Percentiles rank a stretch among this genome's conserved stretches.
Evolutionary conservation across 345 rosid genomes (phyloP).

Genomic region (Tarenaya hassleriana): DNA sequence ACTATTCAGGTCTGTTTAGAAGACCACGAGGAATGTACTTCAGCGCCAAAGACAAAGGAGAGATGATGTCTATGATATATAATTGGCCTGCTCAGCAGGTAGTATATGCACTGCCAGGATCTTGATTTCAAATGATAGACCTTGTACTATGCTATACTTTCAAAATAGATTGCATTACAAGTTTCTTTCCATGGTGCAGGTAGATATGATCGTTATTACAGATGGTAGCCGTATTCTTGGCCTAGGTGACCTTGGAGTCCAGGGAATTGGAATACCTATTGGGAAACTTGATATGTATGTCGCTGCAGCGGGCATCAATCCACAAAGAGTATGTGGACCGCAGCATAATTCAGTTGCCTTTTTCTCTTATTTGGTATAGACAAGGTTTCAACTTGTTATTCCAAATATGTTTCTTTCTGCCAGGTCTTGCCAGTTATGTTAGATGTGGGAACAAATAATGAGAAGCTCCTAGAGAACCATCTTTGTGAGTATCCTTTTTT

Average conservation of each 20-base stretch:
- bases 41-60: constrained; percentile 98
- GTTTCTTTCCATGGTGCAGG: constrained; percentile 37
- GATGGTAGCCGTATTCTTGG: constrained; percentile 98
- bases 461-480: constrained; percentile 72
- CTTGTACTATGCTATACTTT: not conserved
- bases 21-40: constrained; percentile 99
- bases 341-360: not conserved
- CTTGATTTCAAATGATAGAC: not conserved
- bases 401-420: constrained; percentile 13
- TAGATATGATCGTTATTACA: constrained; percentile 97
- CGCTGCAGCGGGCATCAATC: constrained; percentile 95
- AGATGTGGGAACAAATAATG: constrained; percentile 94
- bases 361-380: not conserved
- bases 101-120: constrained; percentile 4
- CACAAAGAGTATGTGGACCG: constrained; percentile 65
- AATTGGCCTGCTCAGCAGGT: constrained; percentile 90
- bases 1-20: constrained; percentile 91
- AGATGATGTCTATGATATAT: constrained; percentile 99
- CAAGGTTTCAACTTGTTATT: constrained; percentile 10
- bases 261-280: constrained; percentile 93
- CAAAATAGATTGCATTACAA: not conserved
- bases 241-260: constrained; percentile 98
- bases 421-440: constrained; percentile 94
- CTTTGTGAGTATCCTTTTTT: constrained; percentile 61
- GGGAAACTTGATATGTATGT: constrained; percentile 99